phyloP scores from a whole-genome alignment of 176 grass and related monocot species.

The Aegilops sharonensis region DNA sequence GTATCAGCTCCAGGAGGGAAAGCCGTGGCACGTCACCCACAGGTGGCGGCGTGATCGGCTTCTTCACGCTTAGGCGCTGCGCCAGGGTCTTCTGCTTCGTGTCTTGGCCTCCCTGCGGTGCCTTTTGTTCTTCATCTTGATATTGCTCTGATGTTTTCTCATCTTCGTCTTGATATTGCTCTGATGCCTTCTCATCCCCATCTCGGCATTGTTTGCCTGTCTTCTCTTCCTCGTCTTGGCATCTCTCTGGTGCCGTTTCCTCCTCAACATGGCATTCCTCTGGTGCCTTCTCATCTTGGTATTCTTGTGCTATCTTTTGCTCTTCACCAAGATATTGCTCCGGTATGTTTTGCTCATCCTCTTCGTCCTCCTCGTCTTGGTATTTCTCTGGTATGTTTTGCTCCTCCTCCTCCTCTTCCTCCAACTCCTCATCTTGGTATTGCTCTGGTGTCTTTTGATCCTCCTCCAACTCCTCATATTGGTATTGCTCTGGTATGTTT shows the following conservation, averaged over 20 bases:
- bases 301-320: background rate
- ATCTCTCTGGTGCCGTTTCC: background rate
- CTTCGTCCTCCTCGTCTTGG: constrained; percentile 23
- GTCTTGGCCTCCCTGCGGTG: background rate
- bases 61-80: constrained; percentile 5
- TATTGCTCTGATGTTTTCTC: background rate
- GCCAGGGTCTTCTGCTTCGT: constrained; percentile 12
- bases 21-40: constrained; percentile 33
- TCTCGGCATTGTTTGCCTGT: constrained; percentile 6
- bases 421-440: constrained; percentile 24
- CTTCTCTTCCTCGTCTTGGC: background rate
- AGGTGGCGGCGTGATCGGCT: background rate
- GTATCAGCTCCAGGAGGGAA: constrained; percentile 71
- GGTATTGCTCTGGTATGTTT: background rate
- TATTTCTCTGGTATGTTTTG: background rate
- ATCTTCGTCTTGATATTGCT: constrained; percentile 12
- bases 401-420: constrained; percentile 8
- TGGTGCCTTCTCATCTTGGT: constrained; percentile 2
- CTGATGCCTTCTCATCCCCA: background rate
- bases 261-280: constrained; percentile 13
- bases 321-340: constrained; percentile 22
- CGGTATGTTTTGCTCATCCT: constrained; percentile 27
- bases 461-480: constrained; percentile 23
- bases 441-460: background rate
- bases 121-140: constrained; percentile 9